Evolutionary conservation across 257 asterid genomes (phyloP), one percentile per base, ranked within the genome.

Genomic region (Fraxinus excelsior): DNA sequence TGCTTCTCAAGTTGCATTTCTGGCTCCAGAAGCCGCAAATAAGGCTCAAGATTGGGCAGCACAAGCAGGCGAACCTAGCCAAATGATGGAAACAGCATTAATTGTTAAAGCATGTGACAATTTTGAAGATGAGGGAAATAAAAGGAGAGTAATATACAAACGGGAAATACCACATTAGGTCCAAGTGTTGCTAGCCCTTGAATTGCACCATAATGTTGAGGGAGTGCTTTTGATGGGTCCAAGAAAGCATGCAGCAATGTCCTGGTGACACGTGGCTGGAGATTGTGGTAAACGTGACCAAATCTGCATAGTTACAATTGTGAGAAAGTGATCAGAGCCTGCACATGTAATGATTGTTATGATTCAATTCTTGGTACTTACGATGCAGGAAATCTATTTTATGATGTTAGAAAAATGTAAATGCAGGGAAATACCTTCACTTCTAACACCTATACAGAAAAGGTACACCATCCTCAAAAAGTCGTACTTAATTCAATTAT

Each of bases 161-260:
- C 34, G 69, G 71, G 51, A 80, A 21, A 65, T 90, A 96, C 99
- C 98, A 93, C 98, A 78, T 84, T 90, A 68, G 98, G 87, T 76
- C 99, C 99, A 64, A 96, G 96, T 83, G 96, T 89, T 66, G 97
- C 90, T 80, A 96, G 87, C 65, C 99, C 99, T 80, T 90, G 98
- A 77, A 96, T 90, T 80, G 98, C 99, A 78, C 99, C 99, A 86
- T 86, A 96, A 86, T 92, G 99, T 84, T 96, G 99, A 82, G 97
- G 95, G 42, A 91, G 87, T 75, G 98, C 84, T 87, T 90, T 96
- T 32, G 88, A 84, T 28, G 98, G 98, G 80, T 96, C 98, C 88
- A 96, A 64, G 86, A 93, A 92, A 71, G 97, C 87, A 75, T 90
- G 94, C 75, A 90, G 81, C 86, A 96, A 77, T n/a, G 99, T 96